phyloP scores from a whole-genome alignment of 2,329 filamentous ascomycete species.

The Penicillium thymicola region DNA sequence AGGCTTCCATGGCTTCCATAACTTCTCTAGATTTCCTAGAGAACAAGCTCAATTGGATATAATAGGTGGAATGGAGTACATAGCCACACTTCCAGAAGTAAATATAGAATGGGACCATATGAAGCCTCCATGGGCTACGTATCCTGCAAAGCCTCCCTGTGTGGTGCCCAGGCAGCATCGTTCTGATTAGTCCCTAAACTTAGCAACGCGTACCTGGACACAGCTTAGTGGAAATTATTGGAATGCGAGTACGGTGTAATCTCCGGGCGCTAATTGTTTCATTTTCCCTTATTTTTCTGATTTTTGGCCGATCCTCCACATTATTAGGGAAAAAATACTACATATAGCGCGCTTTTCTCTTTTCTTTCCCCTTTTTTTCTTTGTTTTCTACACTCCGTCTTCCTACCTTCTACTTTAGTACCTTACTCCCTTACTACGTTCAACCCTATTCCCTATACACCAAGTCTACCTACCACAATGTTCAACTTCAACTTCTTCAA shows the following conservation, averaged over 20 bases:
- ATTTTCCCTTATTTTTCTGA: background rate
- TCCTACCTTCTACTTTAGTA: no score
- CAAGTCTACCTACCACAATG: conserved; percentile 7
- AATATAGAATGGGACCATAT: background rate
- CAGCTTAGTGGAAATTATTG: background rate
- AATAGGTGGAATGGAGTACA: background rate
- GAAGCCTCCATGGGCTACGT: background rate
- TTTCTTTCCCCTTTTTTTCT: background rate
- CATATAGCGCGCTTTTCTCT: conserved; percentile 3
- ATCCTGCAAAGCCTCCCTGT: background rate
- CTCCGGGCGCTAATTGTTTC: conserved; percentile 7
- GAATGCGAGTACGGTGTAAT: background rate
- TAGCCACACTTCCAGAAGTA: background rate
- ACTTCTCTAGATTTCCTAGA: no score
- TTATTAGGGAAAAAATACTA: conserved; percentile 1
- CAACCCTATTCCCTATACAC: background rate
- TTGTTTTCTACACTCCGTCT: background rate
- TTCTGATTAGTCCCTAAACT: conserved; percentile 16
- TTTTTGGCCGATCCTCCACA: conserved; percentile 19
- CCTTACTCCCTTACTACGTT: background rate
- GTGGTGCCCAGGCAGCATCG: conserved; percentile 18
- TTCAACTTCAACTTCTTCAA: conserved; percentile 36
- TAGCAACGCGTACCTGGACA: conserved; percentile 6
- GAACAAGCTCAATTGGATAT: background rate
- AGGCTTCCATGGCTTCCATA: no score